Conservation (phyloP, 805 yeast species). For the Wickerhamiella kurtzmanii region DNA sequence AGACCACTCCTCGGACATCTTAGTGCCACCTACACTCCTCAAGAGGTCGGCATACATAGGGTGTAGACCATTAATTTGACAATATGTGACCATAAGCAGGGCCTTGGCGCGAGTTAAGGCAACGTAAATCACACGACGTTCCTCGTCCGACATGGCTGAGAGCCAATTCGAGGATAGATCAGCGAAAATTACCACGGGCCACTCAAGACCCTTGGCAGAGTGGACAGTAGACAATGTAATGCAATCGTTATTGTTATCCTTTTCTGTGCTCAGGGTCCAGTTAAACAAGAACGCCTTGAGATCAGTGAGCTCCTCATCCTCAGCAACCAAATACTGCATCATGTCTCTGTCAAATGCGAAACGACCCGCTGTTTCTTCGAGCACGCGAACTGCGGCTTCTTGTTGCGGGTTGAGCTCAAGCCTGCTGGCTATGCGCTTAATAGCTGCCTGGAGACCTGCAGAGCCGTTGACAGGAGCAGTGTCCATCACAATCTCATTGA, state of each 20-base stretch:
- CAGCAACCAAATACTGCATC: neutral
- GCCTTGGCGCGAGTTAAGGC: slow-evolving; percentile 74
- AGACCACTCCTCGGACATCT: neutral
- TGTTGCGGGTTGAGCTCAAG: neutral
- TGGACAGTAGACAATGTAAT: slow-evolving; percentile 71
- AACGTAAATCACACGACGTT: slow-evolving; percentile 73
- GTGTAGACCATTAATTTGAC: neutral
- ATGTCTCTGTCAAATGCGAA: neutral
- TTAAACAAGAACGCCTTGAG: slow-evolving; percentile 12
- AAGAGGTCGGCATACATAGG: neutral
- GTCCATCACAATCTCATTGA: neutral
- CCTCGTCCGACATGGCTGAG: slow-evolving; percentile 45
- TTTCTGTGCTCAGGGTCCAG: slow-evolving; percentile 15
- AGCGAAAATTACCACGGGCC: slow-evolving; percentile 85
- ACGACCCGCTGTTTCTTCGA: neutral
- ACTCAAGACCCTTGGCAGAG: slow-evolving; percentile 85
- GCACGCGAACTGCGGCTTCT: neutral
- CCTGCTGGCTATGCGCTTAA: neutral
- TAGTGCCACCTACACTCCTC: neutral
- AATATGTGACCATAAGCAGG: slow-evolving; percentile 31
- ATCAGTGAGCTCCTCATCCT: neutral
- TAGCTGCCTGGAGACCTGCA: neutral
- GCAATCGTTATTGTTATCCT: slow-evolving; percentile 5
- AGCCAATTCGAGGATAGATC: slow-evolving; percentile 26
- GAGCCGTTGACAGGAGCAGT: neutral